These are phyloP conservation scores for Fusarium anthophilum DNA, from an alignment of 2,329 filamentous ascomycete genomes.

Conservation along the genomic window DNA sequence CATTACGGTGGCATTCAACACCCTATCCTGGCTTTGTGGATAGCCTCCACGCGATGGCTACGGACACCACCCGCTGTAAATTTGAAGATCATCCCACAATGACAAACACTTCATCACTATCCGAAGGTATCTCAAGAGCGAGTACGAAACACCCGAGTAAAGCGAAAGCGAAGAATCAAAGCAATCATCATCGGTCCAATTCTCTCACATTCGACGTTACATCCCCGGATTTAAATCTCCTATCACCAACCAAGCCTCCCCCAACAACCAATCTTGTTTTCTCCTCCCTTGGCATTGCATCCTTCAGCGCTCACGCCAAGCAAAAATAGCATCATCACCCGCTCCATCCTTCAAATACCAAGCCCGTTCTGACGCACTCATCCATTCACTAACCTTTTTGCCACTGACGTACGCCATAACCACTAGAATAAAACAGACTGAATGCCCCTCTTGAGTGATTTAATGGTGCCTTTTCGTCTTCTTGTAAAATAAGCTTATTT, in stretches of 20 bases:
- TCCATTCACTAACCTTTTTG: background rate
- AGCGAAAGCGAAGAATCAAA: background rate
- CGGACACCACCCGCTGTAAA: background rate
- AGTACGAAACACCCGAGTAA: background rate
- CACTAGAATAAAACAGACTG: background rate
- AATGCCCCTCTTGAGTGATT: background rate
- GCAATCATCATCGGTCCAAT: background rate
- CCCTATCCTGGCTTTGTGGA: background rate
- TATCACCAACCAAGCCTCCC: background rate
- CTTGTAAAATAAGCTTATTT: conserved; percentile 21
- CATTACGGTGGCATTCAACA: no score
- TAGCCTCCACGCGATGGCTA: background rate
- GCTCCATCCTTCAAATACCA: background rate
- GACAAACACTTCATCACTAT: fast-evolving
- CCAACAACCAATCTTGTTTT: conserved; percentile 13
- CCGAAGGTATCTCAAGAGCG: background rate
- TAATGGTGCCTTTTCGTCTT: background rate
- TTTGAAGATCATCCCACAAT: background rate
- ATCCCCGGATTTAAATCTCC: background rate
- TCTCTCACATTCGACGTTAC: background rate
- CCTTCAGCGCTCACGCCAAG: conserved; percentile 12
- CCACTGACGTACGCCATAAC: conserved; percentile 18
- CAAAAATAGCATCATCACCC: conserved; percentile 19
- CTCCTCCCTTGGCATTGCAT: conserved; percentile 5
- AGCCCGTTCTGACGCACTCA: background rate